A percentile compares a stretch with the other conserved stretches of the same genome.
These are phyloP conservation scores for Berkeleyomyces rouxiae DNA, from an alignment of 2,329 filamentous ascomycete genomes.

Conservation along the genomic window DNA sequence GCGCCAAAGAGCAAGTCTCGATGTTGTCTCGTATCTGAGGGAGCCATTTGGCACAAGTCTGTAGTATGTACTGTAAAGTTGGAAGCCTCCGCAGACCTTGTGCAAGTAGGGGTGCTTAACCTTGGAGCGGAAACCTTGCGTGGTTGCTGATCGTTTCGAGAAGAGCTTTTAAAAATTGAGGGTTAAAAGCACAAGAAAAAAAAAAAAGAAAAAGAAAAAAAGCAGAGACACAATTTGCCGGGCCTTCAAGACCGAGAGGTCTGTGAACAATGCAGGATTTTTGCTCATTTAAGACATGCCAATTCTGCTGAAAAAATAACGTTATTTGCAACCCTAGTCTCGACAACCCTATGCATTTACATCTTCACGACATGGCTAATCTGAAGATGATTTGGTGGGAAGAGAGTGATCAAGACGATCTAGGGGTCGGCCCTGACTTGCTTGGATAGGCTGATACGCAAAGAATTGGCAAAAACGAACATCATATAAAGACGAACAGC, in stretches of 20 bases:
- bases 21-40: neutral
- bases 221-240: neutral
- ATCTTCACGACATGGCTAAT: neutral
- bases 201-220: neutral
- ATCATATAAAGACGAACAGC: neutral
- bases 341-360: neutral
- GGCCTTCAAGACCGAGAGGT: neutral
- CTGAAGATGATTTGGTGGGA: no score
- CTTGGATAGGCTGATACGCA: neutral
- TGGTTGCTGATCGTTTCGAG: no score
- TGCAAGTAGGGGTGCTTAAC: no score
- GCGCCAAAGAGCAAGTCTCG: neutral
- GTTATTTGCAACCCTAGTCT: neutral
- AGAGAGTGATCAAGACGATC: no score
- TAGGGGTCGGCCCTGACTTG: neutral
- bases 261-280: neutral
- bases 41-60: no score
- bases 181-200: neutral
- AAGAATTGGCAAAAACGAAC: neutral
- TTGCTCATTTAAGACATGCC: neutral
- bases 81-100: no score
- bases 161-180: neutral
- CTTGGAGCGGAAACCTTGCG: no score
- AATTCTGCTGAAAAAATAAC: neutral
- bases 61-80: no score